Evolutionary conservation across 495 filamentous ascomycete species (phyloP), one percentile per base, ranked within the genome.

Genomic region (Penicillium subrubescens): DNA sequence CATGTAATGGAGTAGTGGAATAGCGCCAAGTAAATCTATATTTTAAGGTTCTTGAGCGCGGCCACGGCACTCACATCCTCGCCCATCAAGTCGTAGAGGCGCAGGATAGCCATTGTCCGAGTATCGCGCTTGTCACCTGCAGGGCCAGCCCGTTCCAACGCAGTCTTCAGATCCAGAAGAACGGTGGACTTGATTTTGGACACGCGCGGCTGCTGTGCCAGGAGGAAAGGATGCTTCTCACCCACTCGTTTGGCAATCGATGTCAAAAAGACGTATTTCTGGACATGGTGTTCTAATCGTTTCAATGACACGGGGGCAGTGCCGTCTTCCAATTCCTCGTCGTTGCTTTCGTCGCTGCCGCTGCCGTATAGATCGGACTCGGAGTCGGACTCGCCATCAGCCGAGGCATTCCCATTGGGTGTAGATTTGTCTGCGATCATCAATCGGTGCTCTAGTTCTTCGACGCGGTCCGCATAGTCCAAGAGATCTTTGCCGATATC

Each of bases 161-260:
- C 92, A 3, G 87, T 89, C 60, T 85, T 88, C 31, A 99, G 78
- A 75, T 98, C 94, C 39, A 97, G 78, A 19, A 98, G 74, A 48
- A 98, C 80, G 0, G 93, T 96, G 46, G 92, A 90, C 65, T 88
- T 82, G 37, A 92, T 77, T 70, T 83, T 85, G 31, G 79, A 70
- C 31, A 91, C 73, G 44, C 90, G 79, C 11, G 81, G 75, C 62
- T 84, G 75, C 65, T 90, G 87, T 14, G 79, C 76, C 37, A 80
- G 62, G 31, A 93, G 62, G 69, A 93, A 92, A 2, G 90, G 90
- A 73, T 92, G 89, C 0, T 84, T 77, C 12, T 75, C 71, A 14
- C 85, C 86, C 57, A 89, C 74, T n/a, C 77, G 78, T 23, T 78
- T 69, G 19, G 82, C 76, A 43, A 86, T 66, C n/a, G 80, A 73